These are phyloP conservation scores for Eucalyptus melliodora DNA, from an alignment of 345 rosid species.

Conservation along the genomic window DNA sequence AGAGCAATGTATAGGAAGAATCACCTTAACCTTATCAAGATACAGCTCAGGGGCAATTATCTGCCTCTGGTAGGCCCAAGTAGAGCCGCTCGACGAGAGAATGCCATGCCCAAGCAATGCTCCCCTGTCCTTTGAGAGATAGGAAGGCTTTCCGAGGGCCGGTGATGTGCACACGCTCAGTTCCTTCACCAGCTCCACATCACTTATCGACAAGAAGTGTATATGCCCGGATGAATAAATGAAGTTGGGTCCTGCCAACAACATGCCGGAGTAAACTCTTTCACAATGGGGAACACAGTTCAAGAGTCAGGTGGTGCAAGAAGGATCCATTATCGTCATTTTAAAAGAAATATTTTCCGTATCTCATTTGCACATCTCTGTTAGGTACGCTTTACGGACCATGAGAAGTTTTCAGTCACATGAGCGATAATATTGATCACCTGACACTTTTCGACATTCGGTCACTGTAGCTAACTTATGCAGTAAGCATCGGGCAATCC, in stretches of 20 bases:
- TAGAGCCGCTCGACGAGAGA: slow-evolving; percentile 17
- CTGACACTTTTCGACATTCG: background rate
- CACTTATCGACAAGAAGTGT: slow-evolving; percentile 12
- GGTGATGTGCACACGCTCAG: slow-evolving; percentile 13
- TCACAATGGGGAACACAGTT: background rate
- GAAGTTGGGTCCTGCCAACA: slow-evolving; percentile 22
- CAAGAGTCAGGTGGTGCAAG: background rate
- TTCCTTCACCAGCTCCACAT: slow-evolving; percentile 28
- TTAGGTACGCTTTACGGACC: background rate
- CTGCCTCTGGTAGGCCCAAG: slow-evolving; percentile 27
- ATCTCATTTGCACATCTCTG: background rate
- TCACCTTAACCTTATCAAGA: slow-evolving; percentile 36
- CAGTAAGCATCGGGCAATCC: background rate
- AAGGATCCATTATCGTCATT: background rate
- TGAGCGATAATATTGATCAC: background rate
- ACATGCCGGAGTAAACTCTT: background rate
- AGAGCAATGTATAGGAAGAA: background rate
- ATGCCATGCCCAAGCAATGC: slow-evolving; percentile 40
- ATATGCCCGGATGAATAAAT: slow-evolving; percentile 30
- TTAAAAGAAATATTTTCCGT: background rate
- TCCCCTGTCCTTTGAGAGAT: slow-evolving; percentile 18
- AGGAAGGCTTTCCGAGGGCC: slow-evolving; percentile 36
- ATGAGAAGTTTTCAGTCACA: background rate
- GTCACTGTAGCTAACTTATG: background rate
- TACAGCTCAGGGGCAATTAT: slow-evolving; percentile 33